These are phyloP conservation scores for Pseudozyma pruni DNA, from an alignment of 1,284 basidiomycete species.

Conservation along the genomic window DNA sequence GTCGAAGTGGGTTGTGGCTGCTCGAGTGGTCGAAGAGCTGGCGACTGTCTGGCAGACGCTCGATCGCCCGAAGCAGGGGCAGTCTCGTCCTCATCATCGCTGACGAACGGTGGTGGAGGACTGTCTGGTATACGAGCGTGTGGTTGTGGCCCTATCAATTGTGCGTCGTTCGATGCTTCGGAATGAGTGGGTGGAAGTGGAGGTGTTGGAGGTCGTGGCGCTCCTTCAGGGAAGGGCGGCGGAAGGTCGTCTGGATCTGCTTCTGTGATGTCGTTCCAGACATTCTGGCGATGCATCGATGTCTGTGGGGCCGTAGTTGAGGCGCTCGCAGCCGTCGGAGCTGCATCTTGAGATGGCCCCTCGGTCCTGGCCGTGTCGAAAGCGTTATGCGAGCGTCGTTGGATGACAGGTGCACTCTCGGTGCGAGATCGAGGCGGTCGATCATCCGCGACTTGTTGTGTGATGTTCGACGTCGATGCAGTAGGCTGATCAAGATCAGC, in stretches of 20 bases:
- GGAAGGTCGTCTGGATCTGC: conserved; percentile 52
- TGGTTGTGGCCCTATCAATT: conserved; percentile 40
- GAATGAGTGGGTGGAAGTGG: conserved; percentile 36
- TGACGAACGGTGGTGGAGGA: conserved; percentile 57
- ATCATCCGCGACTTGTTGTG: background rate
- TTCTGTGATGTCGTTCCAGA: conserved; percentile 52
- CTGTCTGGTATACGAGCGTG: conserved; percentile 44
- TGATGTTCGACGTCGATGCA: background rate
- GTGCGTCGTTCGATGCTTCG: conserved; percentile 22
- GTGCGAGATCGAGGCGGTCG: conserved; percentile 19
- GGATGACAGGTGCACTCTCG: conserved; percentile 31
- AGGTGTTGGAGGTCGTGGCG: conserved; percentile 40
- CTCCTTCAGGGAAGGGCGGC: conserved; percentile 49
- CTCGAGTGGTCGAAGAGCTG: background rate
- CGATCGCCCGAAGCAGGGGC: background rate
- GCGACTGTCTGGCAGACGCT: background rate
- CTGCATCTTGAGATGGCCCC: background rate
- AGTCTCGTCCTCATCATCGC: conserved; percentile 41
- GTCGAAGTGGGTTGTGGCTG: background rate
- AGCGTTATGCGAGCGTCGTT: conserved; percentile 24
- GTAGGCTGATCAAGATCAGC: background rate
- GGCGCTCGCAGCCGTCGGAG: background rate
- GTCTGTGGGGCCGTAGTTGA: conserved; percentile 11
- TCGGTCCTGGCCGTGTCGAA: conserved; percentile 7
- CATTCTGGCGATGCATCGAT: conserved; percentile 47